phyloP scores from a whole-genome alignment of 2,329 filamentous ascomycete genomes.

The Exophiala phaeomuriformis region DNA sequence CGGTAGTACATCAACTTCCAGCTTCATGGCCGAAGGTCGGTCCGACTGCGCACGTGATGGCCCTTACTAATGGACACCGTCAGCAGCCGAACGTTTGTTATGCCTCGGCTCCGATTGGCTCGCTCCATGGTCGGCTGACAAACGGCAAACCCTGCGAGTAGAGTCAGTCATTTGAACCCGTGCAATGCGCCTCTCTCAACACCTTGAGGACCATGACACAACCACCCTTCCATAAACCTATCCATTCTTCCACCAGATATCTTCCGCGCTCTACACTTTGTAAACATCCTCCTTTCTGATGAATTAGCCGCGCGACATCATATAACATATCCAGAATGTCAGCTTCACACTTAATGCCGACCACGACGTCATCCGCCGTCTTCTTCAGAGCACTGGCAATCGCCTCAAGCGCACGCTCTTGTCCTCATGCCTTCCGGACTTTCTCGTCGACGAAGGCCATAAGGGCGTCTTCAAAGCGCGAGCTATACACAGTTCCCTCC shows the following conservation, averaged over 20 bases:
- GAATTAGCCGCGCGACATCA: neutral
- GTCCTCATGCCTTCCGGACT: constrained; percentile 37
- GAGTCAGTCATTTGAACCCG: neutral
- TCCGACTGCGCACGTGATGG: no score
- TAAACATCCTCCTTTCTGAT: neutral
- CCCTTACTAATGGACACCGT: no score
- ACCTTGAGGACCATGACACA: neutral
- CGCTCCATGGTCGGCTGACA: neutral
- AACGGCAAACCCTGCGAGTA: neutral
- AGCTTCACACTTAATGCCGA: constrained; percentile 33
- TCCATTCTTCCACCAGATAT: neutral
- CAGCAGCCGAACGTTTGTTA: neutral
- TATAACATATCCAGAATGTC: constrained; percentile 32
- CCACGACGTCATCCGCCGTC: constrained; percentile 44
- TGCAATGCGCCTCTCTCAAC: neutral
- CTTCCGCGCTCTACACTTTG: neutral
- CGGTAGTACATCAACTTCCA: neutral
- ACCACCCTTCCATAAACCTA: neutral
- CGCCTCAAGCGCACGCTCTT: constrained; percentile 34
- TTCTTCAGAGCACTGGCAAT: constrained; percentile 35
- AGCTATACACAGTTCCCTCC: constrained; percentile 51
- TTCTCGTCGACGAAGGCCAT: constrained; percentile 43
- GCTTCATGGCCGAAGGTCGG: neutral
- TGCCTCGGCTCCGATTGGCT: neutral
- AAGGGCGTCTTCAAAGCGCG: constrained; percentile 48